Evolutionary conservation across 1,139 yeast genomes (phyloP).

Genomic region (Candida sojae): DNA sequence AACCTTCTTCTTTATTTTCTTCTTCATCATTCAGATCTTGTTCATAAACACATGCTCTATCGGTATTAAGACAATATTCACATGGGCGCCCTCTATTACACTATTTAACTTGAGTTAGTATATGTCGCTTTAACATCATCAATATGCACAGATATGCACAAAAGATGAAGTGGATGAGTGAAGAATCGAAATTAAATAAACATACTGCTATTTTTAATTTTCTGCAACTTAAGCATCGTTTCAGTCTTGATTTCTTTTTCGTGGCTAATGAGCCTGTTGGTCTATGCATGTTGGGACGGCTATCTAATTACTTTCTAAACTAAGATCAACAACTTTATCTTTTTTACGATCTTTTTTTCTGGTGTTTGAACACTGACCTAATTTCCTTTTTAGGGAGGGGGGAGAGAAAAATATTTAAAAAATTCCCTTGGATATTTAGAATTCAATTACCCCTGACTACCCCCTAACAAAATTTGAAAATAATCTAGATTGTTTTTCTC

Average conservation of each 20-base stretch:
- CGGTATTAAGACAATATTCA: slow-evolving; percentile 4
- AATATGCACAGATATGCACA: background rate
- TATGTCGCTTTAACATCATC: background rate
- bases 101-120: slow-evolving; percentile 3
- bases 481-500: too few relatives aligned
- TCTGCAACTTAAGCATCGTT: slow-evolving; percentile 1
- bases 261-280: background rate
- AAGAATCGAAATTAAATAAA: background rate
- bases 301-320: too few relatives aligned
- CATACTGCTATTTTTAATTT: slow-evolving; percentile 1
- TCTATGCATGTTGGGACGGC: too few relatives aligned
- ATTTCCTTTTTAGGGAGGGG: too few relatives aligned
- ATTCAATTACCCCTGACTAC: too few relatives aligned
- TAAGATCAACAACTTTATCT: too few relatives aligned
- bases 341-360: too few relatives aligned
- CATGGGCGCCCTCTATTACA: slow-evolving; percentile 4
- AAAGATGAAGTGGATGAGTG: background rate
- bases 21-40: background rate
- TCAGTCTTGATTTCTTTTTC: background rate
- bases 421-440: too few relatives aligned
- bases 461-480: too few relatives aligned
- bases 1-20: background rate
- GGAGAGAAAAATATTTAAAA: too few relatives aligned
- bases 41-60: slow-evolving; percentile 1
- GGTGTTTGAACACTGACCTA: too few relatives aligned